Evolutionary conservation across 1,139 yeast species (phyloP).

Genomic region (Candida sanyaensis): DNA sequence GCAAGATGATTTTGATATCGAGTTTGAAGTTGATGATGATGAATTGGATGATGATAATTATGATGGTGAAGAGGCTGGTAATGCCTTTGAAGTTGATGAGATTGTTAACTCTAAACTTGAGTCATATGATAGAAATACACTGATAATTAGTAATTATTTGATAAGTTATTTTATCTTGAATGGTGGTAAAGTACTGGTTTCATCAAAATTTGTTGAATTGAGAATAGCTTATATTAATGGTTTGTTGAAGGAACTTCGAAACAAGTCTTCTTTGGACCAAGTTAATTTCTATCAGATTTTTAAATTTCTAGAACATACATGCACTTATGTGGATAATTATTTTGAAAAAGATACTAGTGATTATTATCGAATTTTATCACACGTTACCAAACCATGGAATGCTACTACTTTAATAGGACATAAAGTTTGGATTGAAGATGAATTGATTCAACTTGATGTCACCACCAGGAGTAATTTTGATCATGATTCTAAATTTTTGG

Average conservation of each 20-base stretch:
- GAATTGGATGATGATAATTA: conserved; percentile 21
- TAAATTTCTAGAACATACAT: conserved; percentile 38
- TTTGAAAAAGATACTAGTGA: conserved; percentile 24
- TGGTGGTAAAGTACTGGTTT: conserved; percentile 17
- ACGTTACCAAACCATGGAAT: conserved; percentile 29
- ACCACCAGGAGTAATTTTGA: neutral
- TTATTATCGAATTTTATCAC: conserved; percentile 20
- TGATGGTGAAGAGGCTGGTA: conserved; percentile 18
- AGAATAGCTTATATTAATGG: conserved; percentile 23
- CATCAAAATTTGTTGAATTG: conserved; percentile 27
- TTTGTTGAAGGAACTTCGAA: conserved; percentile 15
- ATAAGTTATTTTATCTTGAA: conserved; percentile 34
- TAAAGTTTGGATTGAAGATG: conserved; percentile 30
- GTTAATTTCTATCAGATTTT: conserved; percentile 31
- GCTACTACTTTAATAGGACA: conserved; percentile 30
- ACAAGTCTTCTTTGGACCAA: conserved; percentile 7
- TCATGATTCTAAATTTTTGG: conserved; percentile 1
- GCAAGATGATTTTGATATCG: conserved; percentile 15
- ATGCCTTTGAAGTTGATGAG: conserved; percentile 11
- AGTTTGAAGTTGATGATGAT: conserved; percentile 14
- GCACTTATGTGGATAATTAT: conserved; percentile 25
- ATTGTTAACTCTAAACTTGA: conserved; percentile 10
- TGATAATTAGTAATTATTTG: conserved; percentile 38
- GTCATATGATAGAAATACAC: conserved; percentile 22
- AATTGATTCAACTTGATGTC: conserved; percentile 15